Evolutionary conservation across 1,284 basidiomycete species (phyloP).

Genomic region (Mycosarcoma maydis): DNA sequence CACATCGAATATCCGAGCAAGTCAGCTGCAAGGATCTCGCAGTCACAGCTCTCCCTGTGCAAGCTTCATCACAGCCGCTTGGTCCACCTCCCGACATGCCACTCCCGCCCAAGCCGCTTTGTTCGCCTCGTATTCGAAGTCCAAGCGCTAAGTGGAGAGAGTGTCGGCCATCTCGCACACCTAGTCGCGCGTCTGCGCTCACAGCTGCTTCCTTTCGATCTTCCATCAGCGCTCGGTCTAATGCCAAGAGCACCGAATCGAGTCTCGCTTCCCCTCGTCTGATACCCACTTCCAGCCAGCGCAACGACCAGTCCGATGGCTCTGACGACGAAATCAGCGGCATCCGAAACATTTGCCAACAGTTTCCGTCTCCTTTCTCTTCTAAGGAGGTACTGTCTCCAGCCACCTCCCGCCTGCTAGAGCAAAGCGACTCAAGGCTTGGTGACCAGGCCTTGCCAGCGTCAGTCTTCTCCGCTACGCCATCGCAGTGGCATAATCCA

Average conservation of each 20-base stretch:
- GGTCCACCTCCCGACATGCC: constrained; percentile 36
- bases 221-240: constrained; percentile 6
- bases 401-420: too few species aligned
- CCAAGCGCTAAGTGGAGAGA: background rate
- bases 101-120: constrained; percentile 24
- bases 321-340: constrained; percentile 25
- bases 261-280: constrained; percentile 2
- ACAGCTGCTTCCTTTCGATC: constrained; percentile 16
- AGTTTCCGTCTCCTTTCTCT: constrained; percentile 31
- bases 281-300: background rate
- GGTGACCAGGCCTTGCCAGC: too few species aligned
- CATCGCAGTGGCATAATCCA: too few species aligned
- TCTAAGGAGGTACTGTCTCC: too few species aligned
- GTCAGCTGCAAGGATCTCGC: background rate
- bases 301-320: constrained; percentile 7
- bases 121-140: constrained; percentile 4
- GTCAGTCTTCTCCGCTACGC: too few species aligned
- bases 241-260: constrained; percentile 1
- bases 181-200: constrained; percentile 14
- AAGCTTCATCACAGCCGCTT: constrained; percentile 6
- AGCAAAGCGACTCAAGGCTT: too few species aligned
- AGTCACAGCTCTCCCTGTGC: background rate
- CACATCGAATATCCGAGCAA: background rate
- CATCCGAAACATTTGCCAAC: constrained; percentile 26
- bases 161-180: constrained; percentile 7